These are phyloP conservation scores for Lentinula aciculospora DNA, from an alignment of 768 basidiomycete species.

Conservation along the genomic window DNA sequence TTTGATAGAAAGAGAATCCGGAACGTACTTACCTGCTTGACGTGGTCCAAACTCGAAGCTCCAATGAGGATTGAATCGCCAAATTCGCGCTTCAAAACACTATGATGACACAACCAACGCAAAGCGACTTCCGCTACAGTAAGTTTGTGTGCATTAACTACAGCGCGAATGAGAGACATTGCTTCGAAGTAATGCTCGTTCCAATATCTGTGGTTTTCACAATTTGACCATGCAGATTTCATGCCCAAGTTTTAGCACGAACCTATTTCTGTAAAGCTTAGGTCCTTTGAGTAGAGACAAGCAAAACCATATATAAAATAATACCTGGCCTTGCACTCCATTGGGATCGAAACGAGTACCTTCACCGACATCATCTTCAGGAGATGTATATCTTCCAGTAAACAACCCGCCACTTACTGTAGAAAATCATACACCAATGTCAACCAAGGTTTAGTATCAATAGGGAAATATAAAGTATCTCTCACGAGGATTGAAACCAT, in stretches of 20 bases:
- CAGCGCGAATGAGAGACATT: constrained; percentile 34
- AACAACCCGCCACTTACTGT: constrained; percentile 57
- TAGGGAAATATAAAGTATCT: background rate
- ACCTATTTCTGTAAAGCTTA: background rate
- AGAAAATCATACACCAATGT: constrained; percentile 10
- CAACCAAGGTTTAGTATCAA: background rate
- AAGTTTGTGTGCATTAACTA: constrained; percentile 39
- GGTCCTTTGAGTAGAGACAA: background rate
- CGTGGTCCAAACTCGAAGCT: constrained; percentile 38
- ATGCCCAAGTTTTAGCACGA: background rate
- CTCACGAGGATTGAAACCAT: constrained; percentile 51
- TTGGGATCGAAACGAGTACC: constrained; percentile 51
- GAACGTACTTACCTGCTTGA: constrained; percentile 8
- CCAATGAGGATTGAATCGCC: constrained; percentile 56
- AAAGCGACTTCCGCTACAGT: constrained; percentile 50
- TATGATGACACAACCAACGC: constrained; percentile 61
- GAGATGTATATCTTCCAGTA: constrained; percentile 43
- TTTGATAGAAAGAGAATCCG: too few species aligned
- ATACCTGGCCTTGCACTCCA: constrained; percentile 39
- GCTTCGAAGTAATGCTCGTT: constrained; percentile 48
- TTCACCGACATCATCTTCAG: constrained; percentile 34
- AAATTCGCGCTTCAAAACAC: constrained; percentile 37
- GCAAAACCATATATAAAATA: background rate
- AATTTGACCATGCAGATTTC: too few species aligned
- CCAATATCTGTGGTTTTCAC: constrained; percentile 41